These are phyloP conservation scores for Aspergillus hiratsukae DNA, from an alignment of 2,329 filamentous ascomycete species.

Conservation along the genomic window DNA sequence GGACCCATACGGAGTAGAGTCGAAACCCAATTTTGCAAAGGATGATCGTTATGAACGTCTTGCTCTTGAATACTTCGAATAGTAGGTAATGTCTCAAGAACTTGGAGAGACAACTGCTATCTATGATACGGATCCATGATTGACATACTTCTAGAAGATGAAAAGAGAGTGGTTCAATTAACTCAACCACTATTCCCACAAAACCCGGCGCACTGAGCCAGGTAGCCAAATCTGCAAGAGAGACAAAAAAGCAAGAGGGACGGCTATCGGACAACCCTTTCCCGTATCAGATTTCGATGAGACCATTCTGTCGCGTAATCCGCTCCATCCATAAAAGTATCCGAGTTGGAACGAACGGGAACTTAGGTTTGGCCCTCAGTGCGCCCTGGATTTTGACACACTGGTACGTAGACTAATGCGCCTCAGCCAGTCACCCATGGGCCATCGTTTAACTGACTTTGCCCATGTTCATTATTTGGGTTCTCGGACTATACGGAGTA, in stretches of 20 bases:
- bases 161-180: background rate
- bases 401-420: background rate
- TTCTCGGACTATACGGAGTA: background rate
- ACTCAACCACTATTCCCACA: background rate
- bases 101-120: background rate
- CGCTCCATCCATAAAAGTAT: background rate
- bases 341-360: background rate
- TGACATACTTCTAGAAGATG: background rate
- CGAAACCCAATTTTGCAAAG: background rate
- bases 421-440: background rate
- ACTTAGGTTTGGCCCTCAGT: background rate
- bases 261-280: background rate
- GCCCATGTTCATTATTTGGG: too few species aligned
- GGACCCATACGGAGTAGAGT: background rate
- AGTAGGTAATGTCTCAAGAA: background rate
- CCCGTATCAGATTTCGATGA: constrained; percentile 2
- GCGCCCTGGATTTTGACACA: background rate
- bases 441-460: background rate
- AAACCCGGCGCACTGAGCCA: background rate
- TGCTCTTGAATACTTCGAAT: too few species aligned
- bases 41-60: background rate
- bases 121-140: background rate
- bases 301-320: constrained; percentile 18
- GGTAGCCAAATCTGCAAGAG: background rate
- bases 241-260: background rate